These are phyloP conservation scores for Epichloe coenophiala DNA, from an alignment of 2,329 filamentous ascomycete species.

Conservation along the genomic window DNA sequence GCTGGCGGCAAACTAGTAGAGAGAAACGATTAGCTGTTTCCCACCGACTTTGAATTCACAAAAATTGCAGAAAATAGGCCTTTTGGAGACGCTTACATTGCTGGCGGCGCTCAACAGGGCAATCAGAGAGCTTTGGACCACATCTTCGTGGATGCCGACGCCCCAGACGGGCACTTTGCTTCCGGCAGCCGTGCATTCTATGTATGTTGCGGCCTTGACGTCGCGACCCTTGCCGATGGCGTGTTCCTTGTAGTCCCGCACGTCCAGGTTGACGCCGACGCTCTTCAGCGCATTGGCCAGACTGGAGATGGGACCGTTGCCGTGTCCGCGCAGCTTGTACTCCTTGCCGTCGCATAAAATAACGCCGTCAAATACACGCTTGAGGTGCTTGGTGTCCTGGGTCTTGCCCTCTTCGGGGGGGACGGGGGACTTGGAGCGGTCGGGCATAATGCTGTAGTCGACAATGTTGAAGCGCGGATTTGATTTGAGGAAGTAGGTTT, in stretches of 20 bases:
- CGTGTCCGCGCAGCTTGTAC: slow-evolving; percentile 63
- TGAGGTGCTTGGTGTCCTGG: slow-evolving; percentile 63
- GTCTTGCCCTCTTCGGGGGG: slow-evolving; percentile 54
- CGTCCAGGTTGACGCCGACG: slow-evolving; percentile 76
- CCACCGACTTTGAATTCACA: too few relatives aligned
- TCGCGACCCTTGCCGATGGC: slow-evolving; percentile 69
- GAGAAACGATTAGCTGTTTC: not conserved
- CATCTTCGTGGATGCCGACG: slow-evolving; percentile 40
- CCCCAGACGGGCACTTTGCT: slow-evolving; percentile 71
- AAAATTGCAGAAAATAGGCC: not conserved
- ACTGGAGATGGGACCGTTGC: slow-evolving; percentile 83
- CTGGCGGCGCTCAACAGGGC: slow-evolving; percentile 75
- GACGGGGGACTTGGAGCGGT: slow-evolving; percentile 64
- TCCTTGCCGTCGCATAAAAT: slow-evolving; percentile 71
- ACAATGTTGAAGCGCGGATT: slow-evolving; percentile 78
- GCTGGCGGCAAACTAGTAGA: slow-evolving; percentile 46
- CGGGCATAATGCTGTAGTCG: slow-evolving; percentile 82
- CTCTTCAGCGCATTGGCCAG: slow-evolving; percentile 67
- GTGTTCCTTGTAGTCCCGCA: slow-evolving; percentile 93
- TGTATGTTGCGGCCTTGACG: slow-evolving; percentile 90
- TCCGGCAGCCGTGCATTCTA: slow-evolving; percentile 64
- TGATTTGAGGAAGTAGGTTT: slow-evolving; percentile 70
- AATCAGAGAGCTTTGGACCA: slow-evolving; percentile 78
- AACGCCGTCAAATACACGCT: slow-evolving; percentile 73
- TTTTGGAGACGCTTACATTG: slow-evolving; percentile 48